Conservation (phyloP, 257 asterid genomes). For the Apocynum venetum region DNA sequence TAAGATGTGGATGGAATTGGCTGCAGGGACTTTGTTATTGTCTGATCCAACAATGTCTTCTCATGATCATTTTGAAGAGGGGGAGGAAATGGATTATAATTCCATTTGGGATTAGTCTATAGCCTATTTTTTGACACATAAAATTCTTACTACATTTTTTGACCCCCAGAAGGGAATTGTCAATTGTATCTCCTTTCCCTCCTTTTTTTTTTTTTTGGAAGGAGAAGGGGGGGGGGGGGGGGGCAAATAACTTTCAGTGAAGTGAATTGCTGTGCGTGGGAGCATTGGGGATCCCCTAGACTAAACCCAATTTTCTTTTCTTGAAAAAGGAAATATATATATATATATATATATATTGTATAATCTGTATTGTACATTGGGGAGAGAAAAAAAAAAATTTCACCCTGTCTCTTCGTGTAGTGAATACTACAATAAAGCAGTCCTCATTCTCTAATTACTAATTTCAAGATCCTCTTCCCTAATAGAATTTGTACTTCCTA, state of each 20-base stretch:
- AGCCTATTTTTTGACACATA: neutral
- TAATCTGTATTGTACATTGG: neutral
- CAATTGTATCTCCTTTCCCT: neutral
- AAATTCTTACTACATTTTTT: neutral
- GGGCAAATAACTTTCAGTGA: neutral
- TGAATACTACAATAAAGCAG: too few species aligned
- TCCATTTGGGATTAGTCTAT: constrained; percentile 40
- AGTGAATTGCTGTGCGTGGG: neutral
- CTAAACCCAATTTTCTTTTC: neutral
- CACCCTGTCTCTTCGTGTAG: too few species aligned
- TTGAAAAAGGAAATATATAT: neutral
- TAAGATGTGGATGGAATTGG: constrained; percentile 43
- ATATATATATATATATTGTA: neutral
- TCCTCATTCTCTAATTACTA: too few species aligned
- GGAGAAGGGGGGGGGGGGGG: neutral
- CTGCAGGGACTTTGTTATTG: neutral
- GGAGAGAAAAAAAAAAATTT: neutral
- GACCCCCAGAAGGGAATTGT: too few species aligned
- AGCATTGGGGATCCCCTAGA: neutral
- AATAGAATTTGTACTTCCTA: neutral
- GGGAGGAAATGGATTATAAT: constrained; percentile 28
- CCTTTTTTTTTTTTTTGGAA: neutral
- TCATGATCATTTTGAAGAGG: constrained; percentile 23
- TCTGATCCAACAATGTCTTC: neutral
- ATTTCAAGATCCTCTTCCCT: too few species aligned